Conservation (phyloP, 371 early-diverging fungal genomes). For the Mortierella sp. region DNA sequence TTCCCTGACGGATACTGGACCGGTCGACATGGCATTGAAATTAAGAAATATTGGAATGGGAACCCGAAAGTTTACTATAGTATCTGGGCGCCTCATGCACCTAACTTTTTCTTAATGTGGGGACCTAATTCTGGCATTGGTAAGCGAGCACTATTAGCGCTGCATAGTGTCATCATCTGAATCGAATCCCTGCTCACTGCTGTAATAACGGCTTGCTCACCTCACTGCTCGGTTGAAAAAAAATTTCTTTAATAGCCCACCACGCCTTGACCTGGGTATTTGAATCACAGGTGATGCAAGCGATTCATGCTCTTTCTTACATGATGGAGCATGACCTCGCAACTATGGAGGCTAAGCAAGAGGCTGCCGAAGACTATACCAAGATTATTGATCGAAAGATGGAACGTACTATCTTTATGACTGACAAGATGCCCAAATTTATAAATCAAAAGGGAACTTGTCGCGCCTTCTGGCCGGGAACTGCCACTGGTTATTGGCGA, state of each 20-base stretch:
- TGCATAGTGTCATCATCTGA: no score
- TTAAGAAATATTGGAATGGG: constrained; percentile 4
- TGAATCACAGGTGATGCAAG: constrained; percentile 31
- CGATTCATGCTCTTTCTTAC: constrained; percentile 24
- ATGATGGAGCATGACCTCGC: constrained; percentile 39
- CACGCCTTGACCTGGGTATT: constrained; percentile 17
- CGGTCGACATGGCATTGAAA: constrained; percentile 14
- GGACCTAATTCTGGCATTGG: constrained; percentile 14
- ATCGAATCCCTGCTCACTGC: not conserved
- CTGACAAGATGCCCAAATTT: constrained; percentile 12
- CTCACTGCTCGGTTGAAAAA: not conserved
- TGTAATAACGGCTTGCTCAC: no score
- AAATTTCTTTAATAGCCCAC: constrained; percentile 17
- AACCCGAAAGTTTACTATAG: constrained; percentile 7
- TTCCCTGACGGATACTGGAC: constrained; percentile 10
- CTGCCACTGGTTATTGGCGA: constrained; percentile 28
- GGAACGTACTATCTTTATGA: constrained; percentile 20
- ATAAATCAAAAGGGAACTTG: constrained; percentile 22
- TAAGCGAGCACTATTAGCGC: constrained; percentile 4
- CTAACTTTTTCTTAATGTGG: constrained; percentile 13
- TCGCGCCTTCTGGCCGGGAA: constrained; percentile 21
- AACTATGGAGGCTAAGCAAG: constrained; percentile 29
- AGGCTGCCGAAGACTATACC: constrained; percentile 20
- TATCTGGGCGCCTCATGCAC: constrained; percentile 3
- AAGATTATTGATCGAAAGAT: constrained; percentile 19